phyloP scores from a whole-genome alignment of 2,329 filamentous ascomycete genomes.

The Colletotrichum falcatum region DNA sequence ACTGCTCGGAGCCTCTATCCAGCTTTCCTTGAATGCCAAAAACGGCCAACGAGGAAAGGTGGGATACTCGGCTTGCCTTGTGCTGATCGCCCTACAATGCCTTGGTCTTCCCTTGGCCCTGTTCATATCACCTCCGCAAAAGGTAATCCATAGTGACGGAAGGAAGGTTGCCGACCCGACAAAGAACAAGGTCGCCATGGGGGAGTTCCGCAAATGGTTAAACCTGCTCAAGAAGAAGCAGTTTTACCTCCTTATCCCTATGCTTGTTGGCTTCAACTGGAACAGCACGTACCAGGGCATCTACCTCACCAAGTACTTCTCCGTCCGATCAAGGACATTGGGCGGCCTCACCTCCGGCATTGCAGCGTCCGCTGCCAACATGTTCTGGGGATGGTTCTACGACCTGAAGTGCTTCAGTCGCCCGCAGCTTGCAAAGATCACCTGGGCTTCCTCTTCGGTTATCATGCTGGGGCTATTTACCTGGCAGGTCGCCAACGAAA shows the following conservation, averaged over 20 bases:
- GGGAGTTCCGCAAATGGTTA: too few species aligned
- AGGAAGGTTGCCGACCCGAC: conserved; percentile 58
- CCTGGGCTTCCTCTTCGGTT: conserved; percentile 56
- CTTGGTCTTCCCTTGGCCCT: conserved; percentile 59
- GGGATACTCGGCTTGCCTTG: conserved; percentile 55
- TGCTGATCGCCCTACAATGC: conserved; percentile 58
- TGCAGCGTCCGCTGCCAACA: conserved; percentile 63
- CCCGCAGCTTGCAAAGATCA: conserved; percentile 55
- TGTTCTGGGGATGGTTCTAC: conserved; percentile 63
- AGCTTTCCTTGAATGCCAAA: conserved; percentile 61
- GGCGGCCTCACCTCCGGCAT: conserved; percentile 62
- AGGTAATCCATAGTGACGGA: conserved; percentile 56
- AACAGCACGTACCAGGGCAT: conserved; percentile 58
- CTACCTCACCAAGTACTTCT: conserved; percentile 62
- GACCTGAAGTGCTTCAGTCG: conserved; percentile 57
- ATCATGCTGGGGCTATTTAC: conserved; percentile 57
- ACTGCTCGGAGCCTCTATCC: conserved; percentile 63
- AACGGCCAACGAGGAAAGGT: conserved; percentile 60
- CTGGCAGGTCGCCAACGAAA: conserved; percentile 62
- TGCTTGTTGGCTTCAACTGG: conserved; percentile 63
- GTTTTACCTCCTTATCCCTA: too few species aligned
- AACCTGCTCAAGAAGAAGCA: too few species aligned
- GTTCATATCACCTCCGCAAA: conserved; percentile 58
- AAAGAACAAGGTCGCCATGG: conserved; percentile 55
- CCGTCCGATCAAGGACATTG: conserved; percentile 60